Evolutionary conservation across 2,329 filamentous ascomycete species (phyloP).

Genomic region (Hansfordia pulvinata): DNA sequence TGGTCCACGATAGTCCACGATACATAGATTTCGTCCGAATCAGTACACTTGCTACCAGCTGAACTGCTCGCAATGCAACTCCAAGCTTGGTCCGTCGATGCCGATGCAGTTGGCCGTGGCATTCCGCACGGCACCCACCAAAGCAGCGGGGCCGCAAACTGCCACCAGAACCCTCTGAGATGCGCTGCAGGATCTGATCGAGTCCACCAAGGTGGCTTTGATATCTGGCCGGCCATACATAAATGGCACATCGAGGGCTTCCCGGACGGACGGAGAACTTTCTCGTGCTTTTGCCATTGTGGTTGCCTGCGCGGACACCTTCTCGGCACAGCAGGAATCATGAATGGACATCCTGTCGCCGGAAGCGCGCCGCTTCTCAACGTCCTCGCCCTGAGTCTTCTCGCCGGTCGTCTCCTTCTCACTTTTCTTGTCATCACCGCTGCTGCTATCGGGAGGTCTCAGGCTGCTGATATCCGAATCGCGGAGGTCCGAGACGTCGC

Average conservation of each 20-base stretch:
- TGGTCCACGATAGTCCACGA: too few relatives aligned
- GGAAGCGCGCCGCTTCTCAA: too few relatives aligned
- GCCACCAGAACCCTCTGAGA: slow-evolving; percentile 28
- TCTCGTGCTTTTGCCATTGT: background rate
- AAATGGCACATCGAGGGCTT: background rate
- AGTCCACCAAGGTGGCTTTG: slow-evolving; percentile 18
- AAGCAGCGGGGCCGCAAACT: slow-evolving; percentile 30
- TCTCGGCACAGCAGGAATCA: too few relatives aligned
- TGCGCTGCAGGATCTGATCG: slow-evolving; percentile 17
- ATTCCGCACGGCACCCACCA: slow-evolving; percentile 29
- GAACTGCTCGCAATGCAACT: slow-evolving; percentile 36
- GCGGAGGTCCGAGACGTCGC: slow-evolving; percentile 3
- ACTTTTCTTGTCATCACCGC: too few relatives aligned
- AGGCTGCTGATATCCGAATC: too few relatives aligned
- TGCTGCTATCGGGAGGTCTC: too few relatives aligned
- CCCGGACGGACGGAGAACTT: background rate
- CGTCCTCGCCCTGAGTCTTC: background rate
- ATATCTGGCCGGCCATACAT: slow-evolving; percentile 13
- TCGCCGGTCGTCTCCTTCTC: background rate
- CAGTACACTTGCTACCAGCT: slow-evolving; percentile 23
- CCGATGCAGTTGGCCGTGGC: slow-evolving; percentile 28
- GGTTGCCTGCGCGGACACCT: too few relatives aligned
- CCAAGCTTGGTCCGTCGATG: slow-evolving; percentile 29
- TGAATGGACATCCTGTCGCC: too few relatives aligned
- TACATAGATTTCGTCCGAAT: too few relatives aligned